phyloP scores from a whole-genome alignment of 1,139 yeast genomes.

The Sugiyamaella sp. region DNA sequence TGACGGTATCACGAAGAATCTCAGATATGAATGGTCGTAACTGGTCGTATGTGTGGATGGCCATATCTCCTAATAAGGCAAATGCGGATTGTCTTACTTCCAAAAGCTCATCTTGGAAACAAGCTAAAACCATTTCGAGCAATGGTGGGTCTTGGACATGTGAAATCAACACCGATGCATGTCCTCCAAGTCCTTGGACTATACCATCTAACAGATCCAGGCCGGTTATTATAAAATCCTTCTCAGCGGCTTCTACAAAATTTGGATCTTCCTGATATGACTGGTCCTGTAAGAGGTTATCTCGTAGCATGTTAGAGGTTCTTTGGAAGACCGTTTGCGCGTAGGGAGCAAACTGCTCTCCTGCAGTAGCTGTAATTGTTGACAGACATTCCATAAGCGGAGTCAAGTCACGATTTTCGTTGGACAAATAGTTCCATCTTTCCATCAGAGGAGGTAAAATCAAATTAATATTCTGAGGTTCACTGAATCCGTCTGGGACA shows the following conservation, averaged over 20 bases:
- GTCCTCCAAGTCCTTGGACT: slow-evolving; percentile 80
- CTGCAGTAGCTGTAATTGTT: slow-evolving; percentile 83
- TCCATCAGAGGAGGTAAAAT: slow-evolving; percentile 78
- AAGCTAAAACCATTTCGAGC: slow-evolving; percentile 64
- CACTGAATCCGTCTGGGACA: slow-evolving; percentile 53
- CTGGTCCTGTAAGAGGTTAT: slow-evolving; percentile 69
- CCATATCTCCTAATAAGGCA: slow-evolving; percentile 88
- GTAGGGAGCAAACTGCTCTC: slow-evolving; percentile 83
- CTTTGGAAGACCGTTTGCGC: slow-evolving; percentile 88
- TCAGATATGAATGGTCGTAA: slow-evolving; percentile 60
- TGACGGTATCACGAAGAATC: slow-evolving; percentile 62
- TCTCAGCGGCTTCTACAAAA: slow-evolving; percentile 70
- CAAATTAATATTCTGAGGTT: slow-evolving; percentile 58
- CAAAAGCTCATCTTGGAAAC: slow-evolving; percentile 73
- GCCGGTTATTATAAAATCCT: slow-evolving; percentile 87
- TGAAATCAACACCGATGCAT: slow-evolving; percentile 59
- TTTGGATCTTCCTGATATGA: slow-evolving; percentile 70
- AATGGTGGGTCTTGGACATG: slow-evolving; percentile 47
- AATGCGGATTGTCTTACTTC: slow-evolving; percentile 94
- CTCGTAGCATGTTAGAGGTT: slow-evolving; percentile 67
- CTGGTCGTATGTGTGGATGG: slow-evolving; percentile 62
- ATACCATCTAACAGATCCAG: slow-evolving; percentile 89
- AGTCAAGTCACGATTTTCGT: slow-evolving; percentile 84
- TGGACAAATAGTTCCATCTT: slow-evolving; percentile 75
- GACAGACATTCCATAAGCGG: slow-evolving; percentile 92